Evolutionary conservation across 2,329 filamentous ascomycete species (phyloP).

Genomic region (Plenodomus biglobosus): DNA sequence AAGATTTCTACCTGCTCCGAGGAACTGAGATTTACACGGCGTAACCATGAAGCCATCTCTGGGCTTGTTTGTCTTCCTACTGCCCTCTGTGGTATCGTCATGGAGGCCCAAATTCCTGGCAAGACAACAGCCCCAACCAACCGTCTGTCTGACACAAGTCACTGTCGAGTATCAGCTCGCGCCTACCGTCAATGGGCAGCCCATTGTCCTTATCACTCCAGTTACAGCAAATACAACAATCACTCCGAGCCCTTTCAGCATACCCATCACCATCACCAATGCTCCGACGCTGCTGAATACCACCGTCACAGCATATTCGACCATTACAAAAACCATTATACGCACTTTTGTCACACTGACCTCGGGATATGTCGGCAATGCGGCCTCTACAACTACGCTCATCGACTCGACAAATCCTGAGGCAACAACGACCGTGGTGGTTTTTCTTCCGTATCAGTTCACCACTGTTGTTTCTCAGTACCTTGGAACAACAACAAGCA

Average conservation of each 20-base stretch:
- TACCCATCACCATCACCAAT: constrained; percentile 3
- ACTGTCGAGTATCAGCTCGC: constrained; percentile 1
- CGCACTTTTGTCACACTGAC: constrained; percentile 1
- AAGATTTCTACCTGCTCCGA: background rate
- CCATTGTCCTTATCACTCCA: background rate
- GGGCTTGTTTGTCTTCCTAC: background rate
- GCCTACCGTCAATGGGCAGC: constrained; percentile 1
- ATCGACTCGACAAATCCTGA: background rate
- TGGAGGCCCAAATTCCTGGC: constrained; percentile 2
- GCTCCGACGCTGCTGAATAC: constrained; percentile 3
- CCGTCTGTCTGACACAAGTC: background rate
- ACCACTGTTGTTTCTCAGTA: background rate
- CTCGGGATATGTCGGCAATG: background rate
- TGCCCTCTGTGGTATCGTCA: background rate
- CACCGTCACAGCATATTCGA: constrained; percentile 1
- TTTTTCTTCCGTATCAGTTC: background rate
- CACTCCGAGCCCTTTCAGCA: constrained; percentile 1
- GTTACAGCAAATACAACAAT: constrained; percentile 1
- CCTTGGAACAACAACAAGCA: background rate
- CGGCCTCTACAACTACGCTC: background rate
- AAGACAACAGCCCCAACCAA: background rate
- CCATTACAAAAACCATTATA: background rate
- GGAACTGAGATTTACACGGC: background rate
- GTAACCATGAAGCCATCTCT: background rate
- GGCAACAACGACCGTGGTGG: constrained; percentile 1